Evolutionary conservation across 257 asterid species (phyloP).

Genomic region (Jacaranda copaia): DNA sequence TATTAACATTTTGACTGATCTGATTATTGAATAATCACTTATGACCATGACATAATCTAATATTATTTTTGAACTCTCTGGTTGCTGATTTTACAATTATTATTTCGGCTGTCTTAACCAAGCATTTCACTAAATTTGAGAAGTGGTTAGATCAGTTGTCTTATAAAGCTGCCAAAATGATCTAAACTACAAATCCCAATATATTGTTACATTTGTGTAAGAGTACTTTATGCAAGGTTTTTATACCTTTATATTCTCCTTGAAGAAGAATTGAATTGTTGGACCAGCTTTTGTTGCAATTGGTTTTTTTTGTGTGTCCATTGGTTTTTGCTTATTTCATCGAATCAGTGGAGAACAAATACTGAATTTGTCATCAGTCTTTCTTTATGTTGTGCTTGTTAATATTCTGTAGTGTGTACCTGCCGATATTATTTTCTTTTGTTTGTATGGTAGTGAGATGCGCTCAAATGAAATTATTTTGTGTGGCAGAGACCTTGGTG

Average conservation of each 20-base stretch:
- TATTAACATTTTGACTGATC: constrained; percentile 4
- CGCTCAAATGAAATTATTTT: constrained; percentile 15
- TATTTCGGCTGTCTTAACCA: constrained; percentile 6
- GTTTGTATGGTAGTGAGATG: constrained; percentile 7
- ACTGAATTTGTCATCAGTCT: background rate
- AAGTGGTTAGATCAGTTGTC: background rate
- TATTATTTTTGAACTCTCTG: background rate
- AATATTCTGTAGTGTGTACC: constrained; percentile 10
- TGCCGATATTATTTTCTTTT: background rate
- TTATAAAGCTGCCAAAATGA: constrained; percentile 16
- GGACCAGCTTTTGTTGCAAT: constrained; percentile 12
- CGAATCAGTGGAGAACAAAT: background rate
- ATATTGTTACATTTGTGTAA: background rate
- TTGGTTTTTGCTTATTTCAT: constrained; percentile 3
- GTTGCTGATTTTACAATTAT: background rate
- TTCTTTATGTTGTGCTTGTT: background rate
- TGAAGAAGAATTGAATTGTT: background rate
- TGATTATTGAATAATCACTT: background rate
- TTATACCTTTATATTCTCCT: background rate
- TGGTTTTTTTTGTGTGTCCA: background rate
- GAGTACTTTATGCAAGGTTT: background rate
- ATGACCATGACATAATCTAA: background rate
- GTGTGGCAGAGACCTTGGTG: constrained; percentile 95
- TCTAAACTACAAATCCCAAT: background rate
- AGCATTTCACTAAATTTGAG: background rate